A percentile compares a stretch with the other conserved stretches of the same genome.
phyloP scores from a whole-genome alignment of 2,329 filamentous ascomycete species.

The Diaporthe aspalathi region DNA sequence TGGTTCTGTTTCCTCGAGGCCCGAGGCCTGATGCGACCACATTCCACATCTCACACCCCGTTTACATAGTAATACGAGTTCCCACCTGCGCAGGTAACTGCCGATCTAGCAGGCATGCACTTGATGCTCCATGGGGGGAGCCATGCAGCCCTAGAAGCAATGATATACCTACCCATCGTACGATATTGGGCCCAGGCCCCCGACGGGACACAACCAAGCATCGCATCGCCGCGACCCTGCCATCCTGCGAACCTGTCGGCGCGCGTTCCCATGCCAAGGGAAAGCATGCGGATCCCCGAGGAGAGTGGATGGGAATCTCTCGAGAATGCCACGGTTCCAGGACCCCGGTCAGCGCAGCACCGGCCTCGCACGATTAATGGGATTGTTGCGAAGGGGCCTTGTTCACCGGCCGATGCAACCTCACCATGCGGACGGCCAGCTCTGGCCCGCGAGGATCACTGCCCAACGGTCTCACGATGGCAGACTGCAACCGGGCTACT shows the following conservation, averaged over 20 bases:
- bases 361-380: conserved; percentile 2
- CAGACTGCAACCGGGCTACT: background rate
- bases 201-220: background rate
- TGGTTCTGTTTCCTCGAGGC: background rate
- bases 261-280: conserved; percentile 17
- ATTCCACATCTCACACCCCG: conserved; percentile 19
- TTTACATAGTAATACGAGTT: background rate
- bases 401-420: conserved; percentile 21
- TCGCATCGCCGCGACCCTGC: background rate
- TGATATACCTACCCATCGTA: conserved; percentile 10
- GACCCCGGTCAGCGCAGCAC: conserved; percentile 9
- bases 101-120: background rate
- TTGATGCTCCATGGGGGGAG: background rate
- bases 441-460: conserved; percentile 18
- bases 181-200: conserved; percentile 16
- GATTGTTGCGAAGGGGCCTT: conserved; percentile 12
- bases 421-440: conserved; percentile 20
- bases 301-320: background rate
- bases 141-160: conserved; percentile 5
- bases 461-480: conserved; percentile 11
- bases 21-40: background rate
- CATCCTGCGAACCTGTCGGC: conserved; percentile 6
- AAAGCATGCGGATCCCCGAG: background rate
- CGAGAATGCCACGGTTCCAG: background rate
- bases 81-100: background rate